A percentile compares a stretch with the other conserved stretches of the same genome.
phyloP scores from a whole-genome alignment of 495 filamentous ascomycete genomes.

The Parachaetomium inaequale region DNA sequence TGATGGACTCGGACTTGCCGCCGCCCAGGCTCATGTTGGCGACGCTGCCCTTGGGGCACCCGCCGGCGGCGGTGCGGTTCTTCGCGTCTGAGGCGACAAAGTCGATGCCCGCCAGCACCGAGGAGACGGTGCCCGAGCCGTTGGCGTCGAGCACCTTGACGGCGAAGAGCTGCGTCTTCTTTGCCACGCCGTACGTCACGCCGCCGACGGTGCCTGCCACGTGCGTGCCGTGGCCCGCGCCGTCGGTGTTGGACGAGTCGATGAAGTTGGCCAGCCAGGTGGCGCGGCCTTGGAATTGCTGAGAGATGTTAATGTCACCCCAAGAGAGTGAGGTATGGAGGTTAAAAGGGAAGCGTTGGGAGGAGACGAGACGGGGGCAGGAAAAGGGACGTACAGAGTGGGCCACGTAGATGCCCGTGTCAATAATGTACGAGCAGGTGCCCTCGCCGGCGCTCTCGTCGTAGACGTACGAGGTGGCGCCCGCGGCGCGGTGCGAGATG shows the following conservation, averaged over 20 bases:
- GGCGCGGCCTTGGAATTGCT: conserved; percentile 57
- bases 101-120: conserved; percentile 47
- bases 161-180: conserved; percentile 58
- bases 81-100: conserved; percentile 37
- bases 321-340: background rate
- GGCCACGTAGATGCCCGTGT: conserved; percentile 53
- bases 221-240: conserved; percentile 57
- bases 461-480: conserved; percentile 53
- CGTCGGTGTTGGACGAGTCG: conserved; percentile 35
- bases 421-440: conserved; percentile 58
- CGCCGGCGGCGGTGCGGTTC: conserved; percentile 20
- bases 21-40: conserved; percentile 55
- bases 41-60: conserved; percentile 37
- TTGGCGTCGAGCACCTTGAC: conserved; percentile 62
- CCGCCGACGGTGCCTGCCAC: conserved; percentile 62
- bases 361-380: background rate
- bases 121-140: conserved; percentile 40
- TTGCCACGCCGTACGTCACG: conserved; percentile 60
- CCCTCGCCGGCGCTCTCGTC: conserved; percentile 56
- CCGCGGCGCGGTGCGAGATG: conserved; percentile 52
- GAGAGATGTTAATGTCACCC: background rate
- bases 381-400: conserved; percentile 43
- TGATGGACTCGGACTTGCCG: conserved; percentile 48
- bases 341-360: background rate
- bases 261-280: conserved; percentile 39